These are phyloP conservation scores for Geotrichum restrictum DNA, from an alignment of 1,139 yeast species.

Conservation along the genomic window DNA sequence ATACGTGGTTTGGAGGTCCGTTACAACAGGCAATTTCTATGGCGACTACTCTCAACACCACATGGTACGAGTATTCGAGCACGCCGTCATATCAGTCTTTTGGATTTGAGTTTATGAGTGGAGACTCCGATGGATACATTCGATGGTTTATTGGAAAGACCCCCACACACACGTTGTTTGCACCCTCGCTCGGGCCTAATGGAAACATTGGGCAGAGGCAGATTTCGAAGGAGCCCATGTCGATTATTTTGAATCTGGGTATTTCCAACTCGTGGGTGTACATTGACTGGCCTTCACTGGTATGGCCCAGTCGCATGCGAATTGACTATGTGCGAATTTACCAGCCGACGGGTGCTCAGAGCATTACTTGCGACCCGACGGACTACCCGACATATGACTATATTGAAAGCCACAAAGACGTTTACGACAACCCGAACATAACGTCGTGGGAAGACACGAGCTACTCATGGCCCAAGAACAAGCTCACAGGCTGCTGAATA, in stretches of 20 bases:
- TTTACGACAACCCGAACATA: constrained; percentile 58
- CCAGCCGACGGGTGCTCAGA: constrained; percentile 55
- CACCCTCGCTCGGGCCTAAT: constrained; percentile 68
- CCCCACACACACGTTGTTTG: constrained; percentile 59
- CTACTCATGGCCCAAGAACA: constrained; percentile 57
- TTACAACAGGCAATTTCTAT: constrained; percentile 82
- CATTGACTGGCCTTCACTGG: constrained; percentile 68
- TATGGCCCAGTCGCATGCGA: constrained; percentile 64
- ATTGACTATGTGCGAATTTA: constrained; percentile 76
- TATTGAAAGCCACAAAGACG: constrained; percentile 58
- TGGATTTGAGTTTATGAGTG: constrained; percentile 74
- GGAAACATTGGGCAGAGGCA: constrained; percentile 77
- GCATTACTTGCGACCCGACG: constrained; percentile 70
- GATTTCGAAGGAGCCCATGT: constrained; percentile 82
- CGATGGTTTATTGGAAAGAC: constrained; percentile 76
- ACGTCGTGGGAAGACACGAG: constrained; percentile 70
- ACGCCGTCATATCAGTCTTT: constrained; percentile 58
- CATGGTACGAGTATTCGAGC: constrained; percentile 63
- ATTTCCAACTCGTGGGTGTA: constrained; percentile 78
- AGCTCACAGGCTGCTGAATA: constrained; percentile 44
- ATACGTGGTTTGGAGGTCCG: constrained; percentile 78
- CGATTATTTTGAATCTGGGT: constrained; percentile 72
- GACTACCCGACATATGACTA: constrained; percentile 72
- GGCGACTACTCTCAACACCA: constrained; percentile 60
- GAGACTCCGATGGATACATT: constrained; percentile 61